phyloP scores from a whole-genome alignment of 495 filamentous ascomycete species.

The Neurospora terricola region DNA sequence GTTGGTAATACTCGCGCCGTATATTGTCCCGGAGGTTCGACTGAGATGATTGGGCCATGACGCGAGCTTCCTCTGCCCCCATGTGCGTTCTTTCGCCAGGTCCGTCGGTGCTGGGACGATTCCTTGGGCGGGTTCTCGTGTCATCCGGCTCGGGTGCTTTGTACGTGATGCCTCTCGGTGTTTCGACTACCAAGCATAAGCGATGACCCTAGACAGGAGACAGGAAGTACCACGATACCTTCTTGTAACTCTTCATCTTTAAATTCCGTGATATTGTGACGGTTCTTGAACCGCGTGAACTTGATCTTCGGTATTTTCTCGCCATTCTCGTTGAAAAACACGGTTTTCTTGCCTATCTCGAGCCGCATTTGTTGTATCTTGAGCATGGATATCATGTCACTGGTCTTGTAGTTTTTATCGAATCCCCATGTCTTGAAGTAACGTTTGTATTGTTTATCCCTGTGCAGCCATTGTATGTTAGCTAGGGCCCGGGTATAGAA shows the following conservation, averaged over 20 bases:
- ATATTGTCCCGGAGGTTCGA: not conserved
- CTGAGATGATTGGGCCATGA: not conserved
- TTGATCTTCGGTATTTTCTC: constrained; percentile 5
- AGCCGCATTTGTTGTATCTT: constrained; percentile 10
- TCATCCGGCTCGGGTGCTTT: constrained; percentile 8
- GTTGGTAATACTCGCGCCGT: not conserved
- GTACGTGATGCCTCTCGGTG: constrained; percentile 4
- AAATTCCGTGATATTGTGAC: constrained; percentile 3
- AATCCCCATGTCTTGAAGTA: constrained; percentile 17
- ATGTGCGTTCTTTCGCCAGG: not conserved
- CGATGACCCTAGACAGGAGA: not conserved
- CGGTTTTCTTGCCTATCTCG: constrained; percentile 6
- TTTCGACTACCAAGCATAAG: constrained; percentile 3
- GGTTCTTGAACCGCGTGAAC: constrained; percentile 11
- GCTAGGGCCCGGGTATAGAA: not conserved
- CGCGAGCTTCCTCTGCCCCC: not conserved
- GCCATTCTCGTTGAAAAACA: constrained; percentile 7
- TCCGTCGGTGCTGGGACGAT: not conserved
- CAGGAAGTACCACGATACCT: not conserved
- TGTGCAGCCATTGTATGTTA: not conserved
- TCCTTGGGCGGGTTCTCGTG: not conserved
- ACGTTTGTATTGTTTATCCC: constrained; percentile 21
- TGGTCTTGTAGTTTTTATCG: constrained; percentile 16
- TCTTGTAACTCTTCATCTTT: not conserved
- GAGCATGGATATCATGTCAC: constrained; percentile 17